Evolutionary conservation across 768 basidiomycete species (phyloP).

Genomic region (Steccherinum ochraceum): DNA sequence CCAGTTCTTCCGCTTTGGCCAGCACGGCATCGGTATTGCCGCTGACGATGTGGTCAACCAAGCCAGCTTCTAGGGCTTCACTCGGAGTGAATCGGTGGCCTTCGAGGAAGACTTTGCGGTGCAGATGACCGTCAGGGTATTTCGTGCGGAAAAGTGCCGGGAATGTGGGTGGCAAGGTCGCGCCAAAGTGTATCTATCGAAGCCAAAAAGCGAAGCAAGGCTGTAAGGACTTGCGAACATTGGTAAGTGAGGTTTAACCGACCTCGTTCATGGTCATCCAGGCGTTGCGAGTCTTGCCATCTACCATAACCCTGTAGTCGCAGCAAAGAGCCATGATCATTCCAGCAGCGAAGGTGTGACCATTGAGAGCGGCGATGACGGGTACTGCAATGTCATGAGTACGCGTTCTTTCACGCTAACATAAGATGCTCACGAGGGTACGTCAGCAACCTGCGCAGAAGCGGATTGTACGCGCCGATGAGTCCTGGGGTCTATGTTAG

Average conservation of each 20-base stretch:
- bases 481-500: background rate
- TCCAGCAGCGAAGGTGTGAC: constrained; percentile 82
- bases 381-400: constrained; percentile 44
- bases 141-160: constrained; percentile 59
- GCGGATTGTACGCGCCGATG: constrained; percentile 57
- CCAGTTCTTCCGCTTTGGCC: constrained; percentile 58
- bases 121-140: constrained; percentile 47
- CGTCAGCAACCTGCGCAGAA: constrained; percentile 59
- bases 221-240: background rate
- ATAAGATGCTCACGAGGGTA: constrained; percentile 58
- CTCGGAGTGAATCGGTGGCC: constrained; percentile 71
- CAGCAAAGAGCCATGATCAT: constrained; percentile 75
- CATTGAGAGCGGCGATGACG: constrained; percentile 73
- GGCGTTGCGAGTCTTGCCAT: constrained; percentile 67
- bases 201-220: background rate
- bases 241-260: no score
- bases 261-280: constrained; percentile 96
- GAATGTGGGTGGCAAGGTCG: constrained; percentile 71
- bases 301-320: constrained; percentile 87
- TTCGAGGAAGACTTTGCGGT: constrained; percentile 73
- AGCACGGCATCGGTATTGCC: constrained; percentile 56
- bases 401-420: background rate
- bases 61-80: constrained; percentile 59
- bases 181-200: constrained; percentile 71
- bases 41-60: constrained; percentile 65